Percentiles rank a stretch among this genome's conserved stretches.
Evolutionary conservation across 306 rosid genomes (phyloP).

Genomic region (Hippophae gyantsensis): DNA sequence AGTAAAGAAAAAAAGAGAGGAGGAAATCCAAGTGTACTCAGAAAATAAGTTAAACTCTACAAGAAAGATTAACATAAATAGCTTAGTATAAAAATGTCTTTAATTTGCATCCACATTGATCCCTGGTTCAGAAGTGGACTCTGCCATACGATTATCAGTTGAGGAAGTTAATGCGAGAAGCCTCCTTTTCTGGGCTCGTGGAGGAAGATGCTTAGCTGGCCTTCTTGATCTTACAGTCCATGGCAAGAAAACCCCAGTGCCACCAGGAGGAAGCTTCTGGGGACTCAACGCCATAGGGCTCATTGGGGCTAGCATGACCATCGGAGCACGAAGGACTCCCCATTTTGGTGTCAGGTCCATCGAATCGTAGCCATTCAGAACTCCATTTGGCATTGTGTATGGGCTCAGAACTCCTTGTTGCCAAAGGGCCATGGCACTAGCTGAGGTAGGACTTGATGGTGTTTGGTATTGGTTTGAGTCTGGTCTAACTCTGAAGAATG

Average conservation of each 20-base stretch:
- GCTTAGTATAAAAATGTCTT: background rate
- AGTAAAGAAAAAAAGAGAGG: too few relatives aligned
- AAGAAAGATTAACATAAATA: too few relatives aligned
- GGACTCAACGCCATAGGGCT: constrained; percentile 57
- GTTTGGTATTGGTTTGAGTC: constrained; percentile 59
- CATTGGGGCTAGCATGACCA: constrained; percentile 71
- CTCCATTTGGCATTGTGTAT: constrained; percentile 49
- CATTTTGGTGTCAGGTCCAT: constrained; percentile 65
- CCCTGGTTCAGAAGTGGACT: constrained; percentile 51
- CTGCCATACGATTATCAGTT: constrained; percentile 37
- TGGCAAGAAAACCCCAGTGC: constrained; percentile 91
- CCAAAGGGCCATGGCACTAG: constrained; percentile 53
- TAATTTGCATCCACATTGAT: constrained; percentile 35
- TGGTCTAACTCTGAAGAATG: constrained; percentile 70
- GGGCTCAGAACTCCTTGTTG: constrained; percentile 53
- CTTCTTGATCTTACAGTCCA: constrained; percentile 79
- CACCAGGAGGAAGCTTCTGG: constrained; percentile 52
- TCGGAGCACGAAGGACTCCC: constrained; percentile 67
- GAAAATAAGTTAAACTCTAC: too few relatives aligned
- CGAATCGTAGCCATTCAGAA: constrained; percentile 42
- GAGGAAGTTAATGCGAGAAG: constrained; percentile 57
- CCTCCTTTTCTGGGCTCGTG: constrained; percentile 80
- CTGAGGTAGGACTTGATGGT: constrained; percentile 33
- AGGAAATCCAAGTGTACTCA: too few relatives aligned
- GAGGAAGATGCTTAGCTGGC: constrained; percentile 86